A percentile compares a stretch with the other conserved stretches of the same genome.
Conservation (phyloP, 2,329 filamentous ascomycete species). For the Thelonectria blattea region DNA sequence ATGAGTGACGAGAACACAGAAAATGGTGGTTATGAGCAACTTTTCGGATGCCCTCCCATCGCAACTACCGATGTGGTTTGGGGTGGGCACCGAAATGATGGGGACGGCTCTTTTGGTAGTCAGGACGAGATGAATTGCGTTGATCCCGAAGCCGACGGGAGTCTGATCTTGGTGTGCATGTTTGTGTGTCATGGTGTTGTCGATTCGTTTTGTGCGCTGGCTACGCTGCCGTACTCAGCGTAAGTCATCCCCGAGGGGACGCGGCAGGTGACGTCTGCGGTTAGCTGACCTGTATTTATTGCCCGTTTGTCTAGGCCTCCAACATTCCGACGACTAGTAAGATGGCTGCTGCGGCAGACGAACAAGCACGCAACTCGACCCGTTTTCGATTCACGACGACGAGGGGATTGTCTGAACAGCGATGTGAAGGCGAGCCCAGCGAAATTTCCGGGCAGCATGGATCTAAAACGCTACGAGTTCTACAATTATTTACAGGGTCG, state of each 20-base stretch:
- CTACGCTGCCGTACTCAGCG: constrained; percentile 3
- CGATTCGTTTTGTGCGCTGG: constrained; percentile 18
- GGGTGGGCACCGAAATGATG: constrained; percentile 34
- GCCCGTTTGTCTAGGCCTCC: neutral
- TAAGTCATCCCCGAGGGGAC: constrained; percentile 5
- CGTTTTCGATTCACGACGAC: neutral
- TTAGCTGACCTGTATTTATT: neutral
- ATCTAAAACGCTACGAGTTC: neutral
- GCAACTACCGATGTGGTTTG: constrained; percentile 20
- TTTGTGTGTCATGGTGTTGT: constrained; percentile 34
- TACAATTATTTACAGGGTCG: constrained; percentile 24
- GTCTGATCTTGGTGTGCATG: constrained; percentile 38
- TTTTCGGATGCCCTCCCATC: constrained; percentile 21
- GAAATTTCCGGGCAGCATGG: neutral
- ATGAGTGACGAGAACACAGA: constrained; percentile 36
- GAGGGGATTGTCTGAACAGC: neutral
- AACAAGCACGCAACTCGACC: neutral
- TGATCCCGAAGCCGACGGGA: constrained; percentile 41
- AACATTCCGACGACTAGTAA: neutral
- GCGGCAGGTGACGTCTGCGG: constrained; percentile 8
- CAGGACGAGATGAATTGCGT: constrained; percentile 47
- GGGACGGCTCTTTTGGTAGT: constrained; percentile 44
- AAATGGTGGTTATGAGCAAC: constrained; percentile 35
- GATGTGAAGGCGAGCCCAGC: neutral
- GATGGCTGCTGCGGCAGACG: neutral